Conservation (phyloP, 768 basidiomycete genomes). For the Boletus bicolor region DNA sequence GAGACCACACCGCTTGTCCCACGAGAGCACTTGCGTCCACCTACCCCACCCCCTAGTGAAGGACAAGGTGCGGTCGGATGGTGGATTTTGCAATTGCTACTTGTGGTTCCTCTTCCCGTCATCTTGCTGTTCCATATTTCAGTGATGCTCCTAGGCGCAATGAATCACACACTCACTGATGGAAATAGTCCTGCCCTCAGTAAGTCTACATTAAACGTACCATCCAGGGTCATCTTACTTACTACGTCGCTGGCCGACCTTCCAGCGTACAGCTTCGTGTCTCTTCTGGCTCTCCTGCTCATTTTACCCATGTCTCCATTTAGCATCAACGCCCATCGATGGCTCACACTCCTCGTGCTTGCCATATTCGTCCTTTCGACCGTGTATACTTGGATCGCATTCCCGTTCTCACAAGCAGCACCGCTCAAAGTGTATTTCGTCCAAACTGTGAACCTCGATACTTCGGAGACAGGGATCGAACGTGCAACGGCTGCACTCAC, state of each 20-base stretch:
- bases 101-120: slow-evolving; percentile 52
- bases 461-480: slow-evolving; percentile 23
- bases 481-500: slow-evolving; percentile 43
- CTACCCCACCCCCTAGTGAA: slow-evolving; percentile 2
- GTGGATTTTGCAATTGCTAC: slow-evolving; percentile 60
- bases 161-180: slow-evolving; percentile 60
- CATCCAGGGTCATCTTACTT: background rate
- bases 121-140: slow-evolving; percentile 52
- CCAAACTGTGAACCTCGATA: slow-evolving; percentile 50
- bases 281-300: slow-evolving; percentile 47
- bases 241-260: background rate
- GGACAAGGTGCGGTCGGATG: slow-evolving; percentile 32
- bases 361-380: slow-evolving; percentile 44
- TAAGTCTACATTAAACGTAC: slow-evolving; percentile 31
- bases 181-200: slow-evolving; percentile 50
- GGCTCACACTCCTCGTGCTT: slow-evolving; percentile 36
- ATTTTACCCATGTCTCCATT: slow-evolving; percentile 65
- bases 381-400: slow-evolving; percentile 41
- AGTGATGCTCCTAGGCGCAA: slow-evolving; percentile 43
- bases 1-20: slow-evolving; percentile 57
- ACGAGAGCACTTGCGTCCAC: slow-evolving; percentile 23
- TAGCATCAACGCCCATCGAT: slow-evolving; percentile 47
- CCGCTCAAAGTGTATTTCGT: slow-evolving; percentile 74
- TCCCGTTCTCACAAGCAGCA: slow-evolving; percentile 59
- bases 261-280: slow-evolving; percentile 49